A percentile compares a stretch with the other conserved stretches of the same genome.
phyloP scores from a whole-genome alignment of 2,329 filamentous ascomycete species.

The Colletotrichum eremochloae region DNA sequence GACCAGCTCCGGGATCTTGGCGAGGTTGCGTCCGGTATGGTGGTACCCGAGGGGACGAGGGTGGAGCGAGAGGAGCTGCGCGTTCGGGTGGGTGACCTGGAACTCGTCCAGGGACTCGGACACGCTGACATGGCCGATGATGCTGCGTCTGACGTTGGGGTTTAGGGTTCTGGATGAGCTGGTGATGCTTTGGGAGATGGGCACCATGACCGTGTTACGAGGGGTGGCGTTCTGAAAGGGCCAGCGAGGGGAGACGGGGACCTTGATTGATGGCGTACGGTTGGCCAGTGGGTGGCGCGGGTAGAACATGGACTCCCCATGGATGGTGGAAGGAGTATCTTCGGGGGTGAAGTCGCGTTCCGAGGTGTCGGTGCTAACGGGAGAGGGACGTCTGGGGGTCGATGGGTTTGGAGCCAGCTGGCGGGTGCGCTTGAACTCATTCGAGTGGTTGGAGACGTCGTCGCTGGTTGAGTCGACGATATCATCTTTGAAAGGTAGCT shows the following conservation, averaged over 20 bases:
- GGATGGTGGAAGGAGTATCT: constrained; percentile 23
- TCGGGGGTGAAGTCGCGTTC: constrained; percentile 15
- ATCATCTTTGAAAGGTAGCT: constrained; percentile 3
- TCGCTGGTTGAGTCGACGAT: background rate
- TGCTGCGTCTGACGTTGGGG: background rate
- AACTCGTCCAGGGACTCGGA: constrained; percentile 37
- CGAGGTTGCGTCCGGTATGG: background rate
- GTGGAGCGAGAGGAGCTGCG: constrained; percentile 23
- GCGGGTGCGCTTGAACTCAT: background rate
- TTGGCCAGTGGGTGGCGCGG: constrained; percentile 13
- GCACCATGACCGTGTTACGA: constrained; percentile 23
- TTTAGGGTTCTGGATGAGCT: background rate
- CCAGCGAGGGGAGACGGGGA: constrained; percentile 24
- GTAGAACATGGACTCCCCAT: constrained; percentile 31
- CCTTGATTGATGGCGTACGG: background rate
- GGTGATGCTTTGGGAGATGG: constrained; percentile 26
- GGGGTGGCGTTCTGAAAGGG: constrained; percentile 38
- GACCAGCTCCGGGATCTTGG: constrained; percentile 23
- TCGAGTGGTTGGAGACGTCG: background rate
- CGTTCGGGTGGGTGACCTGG: constrained; percentile 33
- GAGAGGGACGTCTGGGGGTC: constrained; percentile 31
- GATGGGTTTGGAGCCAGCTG: background rate
- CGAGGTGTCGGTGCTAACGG: constrained; percentile 21
- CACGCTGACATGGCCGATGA: constrained; percentile 23
- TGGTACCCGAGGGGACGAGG: background rate